Evolutionary conservation across 805 yeast genomes (phyloP), one percentile per base, ranked within the genome.

Genomic region (Nakazawaea siamensis): DNA sequence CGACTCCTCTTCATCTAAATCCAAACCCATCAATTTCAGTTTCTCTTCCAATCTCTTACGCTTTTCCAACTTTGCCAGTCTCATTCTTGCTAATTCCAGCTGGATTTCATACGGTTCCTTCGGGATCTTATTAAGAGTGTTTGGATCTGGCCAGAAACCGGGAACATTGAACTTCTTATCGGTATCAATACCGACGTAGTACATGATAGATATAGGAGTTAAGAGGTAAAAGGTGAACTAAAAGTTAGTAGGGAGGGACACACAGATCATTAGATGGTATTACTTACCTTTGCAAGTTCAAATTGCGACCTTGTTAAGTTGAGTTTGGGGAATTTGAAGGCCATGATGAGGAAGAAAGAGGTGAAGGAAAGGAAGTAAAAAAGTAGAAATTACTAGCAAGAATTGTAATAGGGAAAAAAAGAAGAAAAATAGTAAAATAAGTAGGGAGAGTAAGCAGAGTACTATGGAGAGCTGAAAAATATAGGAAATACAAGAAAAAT

Each of bases 121-220:
- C 3, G 97, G 97, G 24, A 88, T 79, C 58, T 84, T 80, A 54
- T 88, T 87, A 46, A 86, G 67, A 2, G 96, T 81, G 27, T 82
- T 81, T 27, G 96, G 96, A 55, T 87, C 97, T 3, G 97, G 97
- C 95, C 95, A 87, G 59, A 85, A 88, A 15, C 95, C 95, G 7
- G 94, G 94, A 31, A 87, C 78, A 51, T 86, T 84, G 55, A 88
- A 76, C 62, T 86, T 88, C 48, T 68, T 73, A 55, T 88, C 95
- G 2, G 97, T 81, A 48, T 88, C 88, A 26, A 81, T 71, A 52
- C 97, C 97, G 29, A 86, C 88, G 48, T 81, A 88, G 58, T 85
- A 80, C 97, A 88, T 88, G 50, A 86, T 81, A n/a, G 74, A 70
- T 31, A 88, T 82, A 0, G 97, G 97, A 1, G 94, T 75, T 47